A percentile compares a stretch with the other conserved stretches of the same genome.
These are phyloP conservation scores for Kuraishia cidri DNA, from an alignment of 805 yeast species.

Conservation along the genomic window DNA sequence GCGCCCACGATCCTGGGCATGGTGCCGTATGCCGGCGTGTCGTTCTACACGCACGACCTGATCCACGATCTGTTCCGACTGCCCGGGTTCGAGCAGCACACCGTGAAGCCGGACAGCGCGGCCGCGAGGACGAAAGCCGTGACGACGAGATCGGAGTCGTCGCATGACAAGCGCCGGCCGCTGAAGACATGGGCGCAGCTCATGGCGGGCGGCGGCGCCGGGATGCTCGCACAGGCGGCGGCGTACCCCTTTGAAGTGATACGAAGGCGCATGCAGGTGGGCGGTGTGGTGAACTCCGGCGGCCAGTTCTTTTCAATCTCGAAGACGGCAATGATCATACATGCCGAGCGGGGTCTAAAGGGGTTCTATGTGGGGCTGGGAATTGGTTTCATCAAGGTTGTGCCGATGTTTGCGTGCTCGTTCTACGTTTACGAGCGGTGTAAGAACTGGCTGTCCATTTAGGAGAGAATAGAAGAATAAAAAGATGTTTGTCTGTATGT, in stretches of 20 bases:
- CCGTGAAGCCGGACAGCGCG: constrained; percentile 22
- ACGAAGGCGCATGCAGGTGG: constrained; percentile 92
- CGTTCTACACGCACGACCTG: constrained; percentile 88
- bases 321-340: constrained; percentile 51
- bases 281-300: constrained; percentile 55
- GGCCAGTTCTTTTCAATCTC: constrained; percentile 48
- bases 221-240: constrained; percentile 91
- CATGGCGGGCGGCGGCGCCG: constrained; percentile 92
- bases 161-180: constrained; percentile 47
- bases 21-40: constrained; percentile 97
- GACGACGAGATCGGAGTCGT: constrained; percentile 20
- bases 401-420: constrained; percentile 96
- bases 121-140: constrained; percentile 1
- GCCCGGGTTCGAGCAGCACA: constrained; percentile 40
- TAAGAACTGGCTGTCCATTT: constrained; percentile 28
- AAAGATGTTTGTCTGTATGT: too few relatives aligned
- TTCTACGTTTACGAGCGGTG: constrained; percentile 89
- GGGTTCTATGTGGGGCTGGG: constrained; percentile 94
- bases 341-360: constrained; percentile 63
- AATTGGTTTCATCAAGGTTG: constrained; percentile 90
- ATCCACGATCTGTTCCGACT: constrained; percentile 81
- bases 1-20: constrained; percentile 90
- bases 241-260: constrained; percentile 96
- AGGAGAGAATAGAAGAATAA: too few relatives aligned
- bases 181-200: constrained; percentile 88